A percentile compares a stretch with the other conserved stretches of the same genome.
phyloP scores from a whole-genome alignment of 371 early-diverging fungal species.

The Phascolomyces articulosus region DNA sequence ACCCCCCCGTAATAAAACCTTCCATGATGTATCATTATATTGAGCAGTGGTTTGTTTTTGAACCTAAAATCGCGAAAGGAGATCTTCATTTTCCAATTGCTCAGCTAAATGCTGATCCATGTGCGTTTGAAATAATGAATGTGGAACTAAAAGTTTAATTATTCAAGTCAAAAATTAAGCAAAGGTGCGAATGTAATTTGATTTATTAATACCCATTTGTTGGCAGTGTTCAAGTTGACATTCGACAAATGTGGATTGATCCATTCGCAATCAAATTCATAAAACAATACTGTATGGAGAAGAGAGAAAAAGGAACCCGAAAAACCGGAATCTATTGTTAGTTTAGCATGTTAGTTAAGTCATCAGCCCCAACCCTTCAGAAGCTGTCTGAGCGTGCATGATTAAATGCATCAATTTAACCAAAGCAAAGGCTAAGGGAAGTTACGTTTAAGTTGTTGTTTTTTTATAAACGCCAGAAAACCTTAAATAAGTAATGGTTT shows the following conservation, averaged over 20 bases:
- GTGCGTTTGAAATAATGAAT: slow-evolving; percentile 4
- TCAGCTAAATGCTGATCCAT: slow-evolving; percentile 16
- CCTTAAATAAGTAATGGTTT: too few relatives aligned
- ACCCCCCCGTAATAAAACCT: too few relatives aligned
- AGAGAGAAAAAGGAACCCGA: not conserved
- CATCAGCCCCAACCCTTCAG: too few relatives aligned
- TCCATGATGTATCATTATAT: too few relatives aligned
- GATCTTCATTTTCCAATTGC: slow-evolving; percentile 11
- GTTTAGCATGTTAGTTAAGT: not conserved
- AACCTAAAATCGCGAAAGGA: not conserved
- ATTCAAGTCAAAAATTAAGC: not conserved
- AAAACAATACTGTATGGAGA: not conserved
- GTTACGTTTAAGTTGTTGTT: too few relatives aligned
- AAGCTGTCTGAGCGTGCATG: not conserved
- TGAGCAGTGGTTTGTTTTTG: not conserved
- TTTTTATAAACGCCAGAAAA: too few relatives aligned
- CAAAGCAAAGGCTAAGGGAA: too few relatives aligned
- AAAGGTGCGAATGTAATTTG: too few relatives aligned
- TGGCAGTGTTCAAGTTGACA: slow-evolving; percentile 11
- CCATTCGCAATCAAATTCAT: not conserved
- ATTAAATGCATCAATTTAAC: too few relatives aligned
- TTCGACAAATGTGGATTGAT: not conserved
- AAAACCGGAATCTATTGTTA: not conserved
- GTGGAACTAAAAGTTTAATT: not conserved
- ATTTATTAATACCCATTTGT: slow-evolving; percentile 1